Evolutionary conservation across 2,329 filamentous ascomycete genomes (phyloP), one percentile per base, ranked within the genome.

Genomic region (Penicillium digitatum): DNA sequence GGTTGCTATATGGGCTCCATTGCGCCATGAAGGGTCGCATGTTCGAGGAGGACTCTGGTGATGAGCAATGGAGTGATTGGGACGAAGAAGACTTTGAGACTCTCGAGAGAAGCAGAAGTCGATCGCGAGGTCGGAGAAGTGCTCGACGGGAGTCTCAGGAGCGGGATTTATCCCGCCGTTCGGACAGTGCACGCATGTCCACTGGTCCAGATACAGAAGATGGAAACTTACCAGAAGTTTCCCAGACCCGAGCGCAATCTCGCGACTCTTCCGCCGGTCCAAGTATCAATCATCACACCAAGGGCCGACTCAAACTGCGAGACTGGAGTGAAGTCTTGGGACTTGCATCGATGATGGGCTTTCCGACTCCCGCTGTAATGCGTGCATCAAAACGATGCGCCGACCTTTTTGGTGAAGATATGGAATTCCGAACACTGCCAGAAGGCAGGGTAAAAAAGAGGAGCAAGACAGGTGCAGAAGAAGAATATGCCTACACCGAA

Each of bases 251-350:
- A 14, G 55, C 53, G 3, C 55, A 58, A 9, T 66, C 66, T 3
- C 22, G 55, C 16, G 59, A 50, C 22, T 55, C 52, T 1, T 29
- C 34, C n/a, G 32, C 48, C n/a, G 42, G 51, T 14, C 32, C 20
- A 16, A 42, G 37, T 39, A 56, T 44, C 48, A 48, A 27, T 47
- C 58, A 29, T 32, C 31, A 26, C 57, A 47, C 44, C 52, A 59
- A 31, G 20, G 53, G 32, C 53, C 62, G 57, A 50, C 64, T 66
- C 34, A 67, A 68, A 27, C 75, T 84, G 12, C 82, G 88, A 22
- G 88, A 95, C 74, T 97, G 93, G 93, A 88, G 85, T 62, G 89
- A 95, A 62, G 82, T 96, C 1, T 74, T 96, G 27, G 89, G 89
- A 0, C 80, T 90, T 0, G 93, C 93, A 3, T 82, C 89, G 0